These are phyloP conservation scores for Aureobasidium mangrovei DNA, from an alignment of 2,329 filamentous ascomycete genomes.

Conservation along the genomic window DNA sequence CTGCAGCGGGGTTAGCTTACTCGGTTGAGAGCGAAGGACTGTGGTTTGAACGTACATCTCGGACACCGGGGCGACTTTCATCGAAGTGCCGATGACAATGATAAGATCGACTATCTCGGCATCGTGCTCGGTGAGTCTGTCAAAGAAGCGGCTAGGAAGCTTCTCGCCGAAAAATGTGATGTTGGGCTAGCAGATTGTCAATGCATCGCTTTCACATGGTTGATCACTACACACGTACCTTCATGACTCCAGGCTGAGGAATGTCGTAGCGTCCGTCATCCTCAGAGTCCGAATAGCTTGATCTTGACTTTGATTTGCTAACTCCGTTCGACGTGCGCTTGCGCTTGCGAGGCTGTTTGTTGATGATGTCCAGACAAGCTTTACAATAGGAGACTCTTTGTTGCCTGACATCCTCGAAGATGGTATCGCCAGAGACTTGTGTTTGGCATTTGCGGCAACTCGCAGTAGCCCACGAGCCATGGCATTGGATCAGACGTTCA, in stretches of 20 bases:
- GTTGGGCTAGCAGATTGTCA: conserved; percentile 55
- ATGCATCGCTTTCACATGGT: not conserved
- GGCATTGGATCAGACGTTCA: conserved; percentile 86
- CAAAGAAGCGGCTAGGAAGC: conserved; percentile 74
- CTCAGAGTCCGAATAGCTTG: conserved; percentile 47
- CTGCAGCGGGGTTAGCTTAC: not conserved
- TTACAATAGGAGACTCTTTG: conserved; percentile 69
- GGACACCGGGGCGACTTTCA: conserved; percentile 91
- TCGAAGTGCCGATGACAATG: conserved; percentile 88
- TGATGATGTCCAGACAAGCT: conserved; percentile 54
- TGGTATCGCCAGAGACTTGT: conserved; percentile 63
- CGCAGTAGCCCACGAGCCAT: conserved; percentile 90
- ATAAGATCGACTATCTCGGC: conserved; percentile 75
- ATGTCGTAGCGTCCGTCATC: conserved; percentile 56
- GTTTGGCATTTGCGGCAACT: conserved; percentile 75
- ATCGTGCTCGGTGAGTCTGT: conserved; percentile 73
- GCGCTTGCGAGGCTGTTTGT: conserved; percentile 19
- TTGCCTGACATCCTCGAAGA: conserved; percentile 70
- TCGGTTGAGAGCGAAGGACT: not conserved
- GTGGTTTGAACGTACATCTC: conserved; percentile 50
- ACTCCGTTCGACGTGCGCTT: conserved; percentile 41
- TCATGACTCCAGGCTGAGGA: conserved; percentile 72
- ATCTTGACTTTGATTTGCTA: conserved; percentile 31
- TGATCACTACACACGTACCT: conserved; percentile 27
- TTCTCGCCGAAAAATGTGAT: conserved; percentile 97